Evolutionary conservation across 441 rosid species (phyloP), one percentile per base, ranked within the genome.

Genomic region (Breynia disticha): DNA sequence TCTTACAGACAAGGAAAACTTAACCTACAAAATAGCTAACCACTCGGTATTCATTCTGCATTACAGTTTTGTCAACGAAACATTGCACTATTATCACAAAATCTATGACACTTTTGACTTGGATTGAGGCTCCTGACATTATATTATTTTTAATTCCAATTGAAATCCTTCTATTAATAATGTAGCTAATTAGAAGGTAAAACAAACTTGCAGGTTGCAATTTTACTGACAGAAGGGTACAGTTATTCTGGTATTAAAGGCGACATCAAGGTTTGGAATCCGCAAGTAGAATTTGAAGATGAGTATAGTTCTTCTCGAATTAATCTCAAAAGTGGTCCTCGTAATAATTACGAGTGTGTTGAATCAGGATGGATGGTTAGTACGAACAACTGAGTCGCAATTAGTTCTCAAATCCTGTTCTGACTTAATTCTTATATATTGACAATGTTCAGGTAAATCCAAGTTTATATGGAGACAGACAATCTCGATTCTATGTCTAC

Each of bases 331-430:
- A 66, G 45, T 49, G 95, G 91, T 2, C 72, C 79, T 50, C 59
- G 57, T 44, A 20, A 62, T 19, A 19, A 18, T 45, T 85, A 63
- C 62, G 97, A 88, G 62, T 72, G 74, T 56, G 28, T 83, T 5
- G 81, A 81, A 71, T 73, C 75, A 21, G 91, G 97, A 54, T 88
- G 95, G 95, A 65, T 72, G 75, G 94, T 85, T 44, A 56, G 72
- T 21, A 48, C 37, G 20, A 44, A 39, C 5, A 2, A 39, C 12
- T 39, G 43, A 3, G 11, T 9, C 5, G 15, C 5, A 39, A 39
- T 39, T 39, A 39, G 11, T 39, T 39, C 15, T 39, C 2, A 9
- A 39, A 39, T 10, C 43, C 12, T 39, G 12, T 14, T 39, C 11
- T 39, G n/a, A 49, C 22, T 38, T 37, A 15, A 41, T 46, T 48